Percentiles rank a stretch among this genome's conserved stretches.
phyloP scores from a whole-genome alignment of 345 rosid species.

The Corymbia maculata region DNA sequence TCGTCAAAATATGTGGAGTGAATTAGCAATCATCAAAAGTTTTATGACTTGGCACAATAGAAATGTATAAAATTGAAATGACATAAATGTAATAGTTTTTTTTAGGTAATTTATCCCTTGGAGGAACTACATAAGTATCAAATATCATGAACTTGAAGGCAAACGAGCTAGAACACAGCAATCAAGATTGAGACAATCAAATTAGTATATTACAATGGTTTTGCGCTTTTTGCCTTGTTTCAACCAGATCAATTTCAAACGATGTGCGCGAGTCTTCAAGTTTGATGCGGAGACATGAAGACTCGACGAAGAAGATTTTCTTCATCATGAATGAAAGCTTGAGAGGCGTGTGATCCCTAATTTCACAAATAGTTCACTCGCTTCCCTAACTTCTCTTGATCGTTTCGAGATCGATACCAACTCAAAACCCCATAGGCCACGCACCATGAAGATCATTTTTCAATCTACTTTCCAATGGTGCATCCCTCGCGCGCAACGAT shows the following conservation, averaged over 20 bases:
- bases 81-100: no score
- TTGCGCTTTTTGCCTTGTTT: neutral
- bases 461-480: neutral
- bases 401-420: neutral
- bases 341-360: neutral
- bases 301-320: neutral
- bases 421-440: neutral
- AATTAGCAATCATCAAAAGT: neutral
- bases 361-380: neutral
- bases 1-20: no score
- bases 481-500: no score
- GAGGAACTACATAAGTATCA: neutral
- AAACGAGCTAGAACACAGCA: neutral
- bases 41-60: neutral
- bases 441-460: neutral
- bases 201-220: neutral
- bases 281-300: neutral
- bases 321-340: neutral
- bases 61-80: neutral
- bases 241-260: neutral
- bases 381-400: neutral
- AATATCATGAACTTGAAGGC: neutral
- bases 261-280: neutral
- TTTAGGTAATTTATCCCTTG: neutral
- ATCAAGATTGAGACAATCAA: neutral